Conservation (phyloP, 179 eudicot genomes). For the Nepenthes alata region DNA sequence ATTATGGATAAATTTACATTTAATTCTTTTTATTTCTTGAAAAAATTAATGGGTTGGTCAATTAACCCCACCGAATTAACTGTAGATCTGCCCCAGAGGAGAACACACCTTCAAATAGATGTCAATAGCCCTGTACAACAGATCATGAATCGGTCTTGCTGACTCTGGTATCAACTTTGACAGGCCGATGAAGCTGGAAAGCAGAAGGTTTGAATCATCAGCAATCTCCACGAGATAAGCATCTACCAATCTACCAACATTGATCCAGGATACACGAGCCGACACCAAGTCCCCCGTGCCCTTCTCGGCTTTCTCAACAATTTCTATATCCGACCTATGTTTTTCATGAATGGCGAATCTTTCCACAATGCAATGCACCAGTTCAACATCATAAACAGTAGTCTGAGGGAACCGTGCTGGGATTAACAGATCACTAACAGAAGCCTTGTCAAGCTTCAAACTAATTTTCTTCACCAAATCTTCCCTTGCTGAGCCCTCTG, state of each 20-base stretch:
- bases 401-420: conserved; percentile 39
- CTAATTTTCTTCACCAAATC: conserved; percentile 45
- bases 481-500: conserved; percentile 39
- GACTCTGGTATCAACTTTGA: conserved; percentile 48
- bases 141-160: conserved; percentile 75
- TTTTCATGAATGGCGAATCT: conserved; percentile 35
- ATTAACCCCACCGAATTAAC: too few relatives aligned
- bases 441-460: conserved; percentile 61
- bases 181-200: conserved; percentile 36
- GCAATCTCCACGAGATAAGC: conserved; percentile 61
- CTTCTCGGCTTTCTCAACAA: conserved; percentile 19
- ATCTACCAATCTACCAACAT: conserved; percentile 56
- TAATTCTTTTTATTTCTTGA: too few relatives aligned
- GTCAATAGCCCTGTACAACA: conserved; percentile 56
- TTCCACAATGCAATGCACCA: conserved; percentile 43
- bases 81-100: too few relatives aligned
- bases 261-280: conserved; percentile 41
- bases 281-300: conserved; percentile 20
- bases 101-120: conserved; percentile 54
- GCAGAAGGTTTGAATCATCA: conserved; percentile 38
- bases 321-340: conserved; percentile 19
- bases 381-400: conserved; percentile 59
- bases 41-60: too few relatives aligned
- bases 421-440: conserved; percentile 55
- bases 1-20: too few relatives aligned